Conservation (phyloP, 1,284 basidiomycete species). For the Boletus mariae region DNA sequence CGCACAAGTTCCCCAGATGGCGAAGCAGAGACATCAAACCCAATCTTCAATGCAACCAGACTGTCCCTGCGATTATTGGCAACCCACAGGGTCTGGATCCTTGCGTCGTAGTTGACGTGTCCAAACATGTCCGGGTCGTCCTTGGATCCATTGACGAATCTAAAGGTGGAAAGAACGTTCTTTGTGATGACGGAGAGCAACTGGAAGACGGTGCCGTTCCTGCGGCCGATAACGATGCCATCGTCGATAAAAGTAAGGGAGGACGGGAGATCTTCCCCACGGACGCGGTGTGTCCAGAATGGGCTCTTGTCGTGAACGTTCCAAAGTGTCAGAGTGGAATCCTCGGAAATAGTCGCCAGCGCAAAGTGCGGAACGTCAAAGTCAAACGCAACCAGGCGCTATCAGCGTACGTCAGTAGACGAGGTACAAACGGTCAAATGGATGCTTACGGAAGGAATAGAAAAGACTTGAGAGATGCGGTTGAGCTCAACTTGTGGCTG, state of each 20-base stretch:
- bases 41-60: constrained; percentile 72
- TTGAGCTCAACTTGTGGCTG: constrained; percentile 62
- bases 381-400: constrained; percentile 78
- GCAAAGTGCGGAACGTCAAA: constrained; percentile 72
- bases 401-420: constrained; percentile 9
- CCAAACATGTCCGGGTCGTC: constrained; percentile 81
- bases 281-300: constrained; percentile 68
- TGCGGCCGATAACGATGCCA: constrained; percentile 74
- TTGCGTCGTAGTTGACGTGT: constrained; percentile 74
- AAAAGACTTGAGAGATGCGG: constrained; percentile 62
- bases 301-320: constrained; percentile 69
- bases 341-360: constrained; percentile 73
- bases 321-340: constrained; percentile 76
- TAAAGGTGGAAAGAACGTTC: constrained; percentile 70
- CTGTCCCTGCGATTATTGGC: constrained; percentile 80
- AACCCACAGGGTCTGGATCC: constrained; percentile 80
- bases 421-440: background rate
- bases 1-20: constrained; percentile 54
- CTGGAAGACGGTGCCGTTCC: constrained; percentile 77
- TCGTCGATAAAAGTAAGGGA: constrained; percentile 77
- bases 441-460: constrained; percentile 59
- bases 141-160: constrained; percentile 63
- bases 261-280: constrained; percentile 73
- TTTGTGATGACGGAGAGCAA: constrained; percentile 67
- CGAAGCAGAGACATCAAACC: constrained; percentile 56